Evolutionary conservation across 2,329 filamentous ascomycete genomes (phyloP).

Genomic region (Fonsecaea erecta): DNA sequence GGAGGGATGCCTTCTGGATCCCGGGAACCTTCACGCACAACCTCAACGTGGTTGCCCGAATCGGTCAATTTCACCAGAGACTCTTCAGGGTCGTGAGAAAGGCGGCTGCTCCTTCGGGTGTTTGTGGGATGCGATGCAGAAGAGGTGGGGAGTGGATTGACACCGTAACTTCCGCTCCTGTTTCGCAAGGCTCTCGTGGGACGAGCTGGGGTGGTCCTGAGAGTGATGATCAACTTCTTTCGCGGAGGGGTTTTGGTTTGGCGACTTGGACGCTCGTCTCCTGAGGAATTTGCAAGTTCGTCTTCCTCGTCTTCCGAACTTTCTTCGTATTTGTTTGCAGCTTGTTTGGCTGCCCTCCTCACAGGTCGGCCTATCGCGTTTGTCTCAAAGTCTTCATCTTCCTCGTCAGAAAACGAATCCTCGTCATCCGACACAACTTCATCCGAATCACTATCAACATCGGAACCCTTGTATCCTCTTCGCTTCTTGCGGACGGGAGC

Average conservation of each 20-base stretch:
- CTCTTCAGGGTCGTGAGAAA: slow-evolving; percentile 61
- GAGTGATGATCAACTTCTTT: slow-evolving; percentile 35
- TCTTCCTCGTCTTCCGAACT: slow-evolving; percentile 46
- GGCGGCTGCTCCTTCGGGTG: slow-evolving; percentile 60
- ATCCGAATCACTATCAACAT: slow-evolving; percentile 54
- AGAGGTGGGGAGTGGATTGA: slow-evolving; percentile 38
- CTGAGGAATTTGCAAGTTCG: slow-evolving; percentile 34
- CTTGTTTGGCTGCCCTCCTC: slow-evolving; percentile 60
- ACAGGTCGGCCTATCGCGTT: slow-evolving; percentile 62
- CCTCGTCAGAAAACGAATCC: slow-evolving; percentile 49
- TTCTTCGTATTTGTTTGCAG: slow-evolving; percentile 60
- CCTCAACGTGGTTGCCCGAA: slow-evolving; percentile 62
- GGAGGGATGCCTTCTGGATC: slow-evolving; percentile 55
- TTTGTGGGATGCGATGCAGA: slow-evolving; percentile 38
- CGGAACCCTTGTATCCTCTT: slow-evolving; percentile 43
- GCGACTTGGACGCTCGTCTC: slow-evolving; percentile 37
- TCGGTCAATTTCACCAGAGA: slow-evolving; percentile 63
- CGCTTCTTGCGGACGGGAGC: slow-evolving; percentile 44
- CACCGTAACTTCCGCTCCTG: slow-evolving; percentile 42
- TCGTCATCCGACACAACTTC: slow-evolving; percentile 50
- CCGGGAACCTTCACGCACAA: slow-evolving; percentile 59
- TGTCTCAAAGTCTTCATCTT: slow-evolving; percentile 50
- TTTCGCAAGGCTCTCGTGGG: slow-evolving; percentile 38
- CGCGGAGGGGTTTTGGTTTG: slow-evolving; percentile 39
- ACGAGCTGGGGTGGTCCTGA: slow-evolving; percentile 37